Conservation (phyloP, 441 rosid genomes). For the Metrosideros polymorpha region DNA sequence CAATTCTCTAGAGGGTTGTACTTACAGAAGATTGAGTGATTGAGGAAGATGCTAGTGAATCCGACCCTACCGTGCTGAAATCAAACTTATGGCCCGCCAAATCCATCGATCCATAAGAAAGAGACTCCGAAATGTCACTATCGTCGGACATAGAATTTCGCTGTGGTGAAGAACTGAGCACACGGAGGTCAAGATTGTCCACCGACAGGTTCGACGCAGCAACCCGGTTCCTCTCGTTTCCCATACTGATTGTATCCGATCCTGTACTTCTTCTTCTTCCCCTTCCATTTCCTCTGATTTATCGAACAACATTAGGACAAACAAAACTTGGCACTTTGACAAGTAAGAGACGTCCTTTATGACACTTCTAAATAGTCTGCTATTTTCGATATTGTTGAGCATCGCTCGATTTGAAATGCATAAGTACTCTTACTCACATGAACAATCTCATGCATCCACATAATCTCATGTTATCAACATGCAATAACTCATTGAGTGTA, state of each 20-base stretch:
- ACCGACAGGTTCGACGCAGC: conserved; percentile 20
- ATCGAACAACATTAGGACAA: not conserved
- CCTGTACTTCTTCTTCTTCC: conserved; percentile 21
- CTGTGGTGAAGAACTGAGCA: conserved; percentile 12
- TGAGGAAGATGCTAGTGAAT: conserved; percentile 18
- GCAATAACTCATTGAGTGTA: not conserved
- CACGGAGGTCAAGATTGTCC: conserved; percentile 24
- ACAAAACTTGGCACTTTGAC: not conserved
- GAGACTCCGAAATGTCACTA: conserved; percentile 10
- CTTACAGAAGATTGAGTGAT: conserved; percentile 34
- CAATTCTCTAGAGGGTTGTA: not conserved
- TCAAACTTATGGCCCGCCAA: conserved; percentile 24
- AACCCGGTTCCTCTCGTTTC: conserved; percentile 18
- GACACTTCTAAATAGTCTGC: not conserved
- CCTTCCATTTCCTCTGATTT: conserved; percentile 14
- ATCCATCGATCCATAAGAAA: conserved; percentile 33
- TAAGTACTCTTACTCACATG: not conserved
- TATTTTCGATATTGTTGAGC: not conserved
- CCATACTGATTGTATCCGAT: conserved; percentile 23
- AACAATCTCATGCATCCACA: not conserved
- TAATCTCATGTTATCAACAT: not conserved
- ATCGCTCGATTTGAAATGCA: not conserved
- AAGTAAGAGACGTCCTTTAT: not conserved
- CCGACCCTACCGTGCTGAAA: conserved; percentile 2
- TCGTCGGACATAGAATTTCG: conserved; percentile 24